Base-by-base conservation (phyloP, 805 yeast species). In the Tetrapisispora fleetii region DNA sequence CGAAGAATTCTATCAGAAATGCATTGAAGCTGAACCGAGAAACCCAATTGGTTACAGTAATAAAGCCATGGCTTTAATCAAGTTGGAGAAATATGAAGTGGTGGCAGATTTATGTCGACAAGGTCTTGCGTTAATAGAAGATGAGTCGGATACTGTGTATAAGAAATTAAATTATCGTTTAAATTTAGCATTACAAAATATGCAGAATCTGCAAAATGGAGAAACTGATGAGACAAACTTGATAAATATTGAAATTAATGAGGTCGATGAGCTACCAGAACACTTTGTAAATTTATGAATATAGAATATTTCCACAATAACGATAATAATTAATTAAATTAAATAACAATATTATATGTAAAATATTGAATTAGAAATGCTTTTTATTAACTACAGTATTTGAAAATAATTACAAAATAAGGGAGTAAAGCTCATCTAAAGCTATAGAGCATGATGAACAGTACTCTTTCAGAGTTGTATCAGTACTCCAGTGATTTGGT, bases 41-140 rank as follows among this genome's bases (percentile, higher is more conserved):
- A 77, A 79, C 51, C 74, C 89, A 0, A 72, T 81, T 0, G 66
- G 80, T 1, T 80, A 73, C 58, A 76, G 90, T n/a, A 85, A 85
- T 58, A 65, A 83, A 40, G 84, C 93, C 0, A 79, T 80, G 69
- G 72, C 86, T n/a, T 72, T 75, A 52, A 59, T 83, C 38, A 79
- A 80, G 49, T 59, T 79, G 4, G 56, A 67, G 6, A 72, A 74
- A 32, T 80, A 75, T 72, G 55, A 62, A 2, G 64, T 74, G 17
- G 85, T 82, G 2, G 56, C 75, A 3, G 59, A 62, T 18, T 80
- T 76, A 49, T 75, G 85, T 51, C 61, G 73, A 11, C 56, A 57
- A 16, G 90, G 86, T 0, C 61, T 83, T 16, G 43, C 49, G 1
- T 40, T 40, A 11, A 33, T 40, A n/a, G 17, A 33, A 28, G 59